Evolutionary conservation across 176 grass and related monocot genomes (phyloP).

Genomic region (Lolium perenne): DNA sequence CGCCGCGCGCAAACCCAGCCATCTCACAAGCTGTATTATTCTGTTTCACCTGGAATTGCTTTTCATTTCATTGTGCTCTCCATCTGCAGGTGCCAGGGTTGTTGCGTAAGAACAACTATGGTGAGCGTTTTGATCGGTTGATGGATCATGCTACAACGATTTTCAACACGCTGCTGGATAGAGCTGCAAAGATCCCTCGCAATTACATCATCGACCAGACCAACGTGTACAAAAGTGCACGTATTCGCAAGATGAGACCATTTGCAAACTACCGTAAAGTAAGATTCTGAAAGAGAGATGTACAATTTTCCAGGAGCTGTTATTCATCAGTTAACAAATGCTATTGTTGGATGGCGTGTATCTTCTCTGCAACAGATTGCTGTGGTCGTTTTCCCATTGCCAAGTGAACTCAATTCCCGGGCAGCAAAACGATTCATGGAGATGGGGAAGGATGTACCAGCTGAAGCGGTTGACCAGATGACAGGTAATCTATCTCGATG

Average conservation of each 20-base stretch:
- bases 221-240: conserved; percentile 68
- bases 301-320: not conserved
- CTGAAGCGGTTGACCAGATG: conserved; percentile 72
- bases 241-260: conserved; percentile 63
- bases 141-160: conserved; percentile 62
- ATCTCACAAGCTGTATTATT: not conserved
- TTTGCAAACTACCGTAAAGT: conserved; percentile 66
- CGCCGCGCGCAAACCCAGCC: not conserved
- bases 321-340: conserved; percentile 4
- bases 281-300: conserved; percentile 14
- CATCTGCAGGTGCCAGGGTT: conserved; percentile 59
- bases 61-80: conserved; percentile 29
- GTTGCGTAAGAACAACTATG: conserved; percentile 62
- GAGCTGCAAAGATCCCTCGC: conserved; percentile 56
- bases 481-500: conserved; percentile 46
- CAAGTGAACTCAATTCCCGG: conserved; percentile 57
- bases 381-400: conserved; percentile 56
- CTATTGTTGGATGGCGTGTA: conserved; percentile 11
- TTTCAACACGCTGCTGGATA: conserved; percentile 67
- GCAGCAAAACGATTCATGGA: conserved; percentile 52
- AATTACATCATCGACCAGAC: conserved; percentile 79
- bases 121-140: conserved; percentile 69
- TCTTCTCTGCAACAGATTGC: conserved; percentile 51
- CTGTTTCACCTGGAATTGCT: not conserved
- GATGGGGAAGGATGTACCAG: conserved; percentile 75